phyloP scores from a whole-genome alignment of 345 rosid genomes.

The Excoecaria cochinchinensis region DNA sequence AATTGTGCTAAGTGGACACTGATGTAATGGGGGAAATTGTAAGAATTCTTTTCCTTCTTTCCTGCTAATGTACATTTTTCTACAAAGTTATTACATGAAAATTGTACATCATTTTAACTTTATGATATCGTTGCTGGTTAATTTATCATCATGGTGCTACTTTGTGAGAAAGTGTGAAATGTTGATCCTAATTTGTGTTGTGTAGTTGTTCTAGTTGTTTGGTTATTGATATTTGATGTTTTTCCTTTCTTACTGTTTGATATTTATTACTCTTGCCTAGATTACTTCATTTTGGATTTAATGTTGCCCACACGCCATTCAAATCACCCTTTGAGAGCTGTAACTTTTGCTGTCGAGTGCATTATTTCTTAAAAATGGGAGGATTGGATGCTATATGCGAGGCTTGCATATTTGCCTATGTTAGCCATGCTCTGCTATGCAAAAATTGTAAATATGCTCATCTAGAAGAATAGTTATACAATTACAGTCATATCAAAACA shows the following conservation, averaged over 20 bases:
- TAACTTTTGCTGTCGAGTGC: neutral
- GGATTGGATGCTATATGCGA: neutral
- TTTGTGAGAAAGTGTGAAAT: neutral
- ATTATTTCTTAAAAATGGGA: neutral
- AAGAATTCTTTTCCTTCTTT: constrained; percentile 13
- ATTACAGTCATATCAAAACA: neutral
- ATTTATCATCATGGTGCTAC: constrained; percentile 8
- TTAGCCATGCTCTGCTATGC: neutral
- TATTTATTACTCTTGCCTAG: constrained; percentile 4
- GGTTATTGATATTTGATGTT: neutral
- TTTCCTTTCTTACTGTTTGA: neutral
- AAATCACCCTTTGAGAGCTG: neutral
- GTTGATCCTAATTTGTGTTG: neutral
- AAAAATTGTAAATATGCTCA: neutral
- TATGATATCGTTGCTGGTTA: neutral
- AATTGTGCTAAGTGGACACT: constrained; percentile 17
- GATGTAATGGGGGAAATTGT: constrained; percentile 20
- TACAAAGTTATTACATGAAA: constrained; percentile 15
- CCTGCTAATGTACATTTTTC: constrained; percentile 12
- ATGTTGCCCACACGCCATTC: neutral
- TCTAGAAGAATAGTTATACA: neutral
- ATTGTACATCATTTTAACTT: constrained; percentile 1
- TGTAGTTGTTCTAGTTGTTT: neutral
- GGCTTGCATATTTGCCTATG: neutral
- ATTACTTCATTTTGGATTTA: neutral